Evolutionary conservation across 2,329 filamentous ascomycete genomes (phyloP), one percentile per base, ranked within the genome.

Genomic region (Fusarium sambucinum): DNA sequence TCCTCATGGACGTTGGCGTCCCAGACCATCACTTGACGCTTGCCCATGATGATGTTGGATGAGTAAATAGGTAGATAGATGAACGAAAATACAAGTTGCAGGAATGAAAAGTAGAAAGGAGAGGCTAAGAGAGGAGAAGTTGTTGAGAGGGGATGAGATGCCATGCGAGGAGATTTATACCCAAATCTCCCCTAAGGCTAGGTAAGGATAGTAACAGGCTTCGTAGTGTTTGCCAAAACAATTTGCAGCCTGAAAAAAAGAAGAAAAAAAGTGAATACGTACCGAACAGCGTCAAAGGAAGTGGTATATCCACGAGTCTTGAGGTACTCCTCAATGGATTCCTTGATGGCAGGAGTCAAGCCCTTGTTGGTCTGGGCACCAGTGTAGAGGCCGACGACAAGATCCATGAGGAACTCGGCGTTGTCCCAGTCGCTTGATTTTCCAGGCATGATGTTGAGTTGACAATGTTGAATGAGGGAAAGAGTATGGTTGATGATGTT

Each of bases 241-340:
- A 19, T 16, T 16, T 27, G 10, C 13, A 63, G 51, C 17, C 55
- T 32, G 21, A 19, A 56, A 35, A 44, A 14, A 37, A 42, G 3
- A 27, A 9, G 8, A 9, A 13, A 35, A 23, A 57, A 27, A 51
- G 13, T 25, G 2, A 7, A 12, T 11, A 75, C 80, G 42, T 77
- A 84, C 83, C 83, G 81, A 50, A 84, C 76, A 2, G 74, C 80
- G 30, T 84, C 79, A 81, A 81, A 84, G 5, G 79, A 80, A n/a
- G 80, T 78, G 8, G 65, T 60, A 51, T 78, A 73, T 10, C 80
- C 77, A 8, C 66, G 68, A 14, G 64, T 41, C n/a, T 73, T 67
- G 55, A 83, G 73, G n/a, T 75, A 76, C 10, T 63, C 63, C 45
- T 77, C 72, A 48, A 84, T 70, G 2, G 69, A 70, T 0, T 74